Evolutionary conservation across 371 early-diverging fungal genomes (phyloP), one percentile per base, ranked within the genome.

Genomic region (Smittium culicis): DNA sequence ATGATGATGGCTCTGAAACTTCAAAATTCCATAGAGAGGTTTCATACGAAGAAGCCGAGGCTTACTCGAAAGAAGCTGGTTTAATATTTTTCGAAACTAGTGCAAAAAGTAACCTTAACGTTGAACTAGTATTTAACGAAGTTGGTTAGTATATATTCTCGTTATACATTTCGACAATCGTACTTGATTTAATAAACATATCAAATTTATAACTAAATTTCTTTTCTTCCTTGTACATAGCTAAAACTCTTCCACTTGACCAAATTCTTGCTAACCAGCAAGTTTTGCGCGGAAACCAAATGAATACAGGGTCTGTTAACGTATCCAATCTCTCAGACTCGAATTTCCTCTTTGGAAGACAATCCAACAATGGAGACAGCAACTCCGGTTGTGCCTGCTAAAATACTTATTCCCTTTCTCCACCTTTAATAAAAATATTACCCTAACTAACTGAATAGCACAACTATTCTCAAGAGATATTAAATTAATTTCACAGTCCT

Each of bases 41-140:
- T 56, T 80, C 83, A 24, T 79, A 82, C n/a, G 85, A 87, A 75
- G 90, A 90, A 67, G 96, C 93, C 14, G 83, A 88, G 71, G 90
- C 90, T 61, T 96, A 93, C 72, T 94, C 96, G 0, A 83, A 86
- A 61, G 94, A 93, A 73, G 80, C 85, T n/a, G 89, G 90, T 2
- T 81, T 97, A 54, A 73, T 97, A 60, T 96, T 94, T 74, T 82
- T 90, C 60, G 95, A 96, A 75, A 92, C 96, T 17, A 92, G 91
- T 0, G 98, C 98, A 70, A 94, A 96, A 78, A 85, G 90, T 5
- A 90, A 92, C 5, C 81, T 85, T 35, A 90, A 88, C 70, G 93
- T 96, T 24, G 84, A 86, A 64, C 92, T 91, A 70, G 80, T 92
- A 24, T 96, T 97, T 71, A 90, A 86, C 33, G 86, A 88, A 67